phyloP scores from a whole-genome alignment of 441 rosid genomes.

The Francoa sonchifolia region DNA sequence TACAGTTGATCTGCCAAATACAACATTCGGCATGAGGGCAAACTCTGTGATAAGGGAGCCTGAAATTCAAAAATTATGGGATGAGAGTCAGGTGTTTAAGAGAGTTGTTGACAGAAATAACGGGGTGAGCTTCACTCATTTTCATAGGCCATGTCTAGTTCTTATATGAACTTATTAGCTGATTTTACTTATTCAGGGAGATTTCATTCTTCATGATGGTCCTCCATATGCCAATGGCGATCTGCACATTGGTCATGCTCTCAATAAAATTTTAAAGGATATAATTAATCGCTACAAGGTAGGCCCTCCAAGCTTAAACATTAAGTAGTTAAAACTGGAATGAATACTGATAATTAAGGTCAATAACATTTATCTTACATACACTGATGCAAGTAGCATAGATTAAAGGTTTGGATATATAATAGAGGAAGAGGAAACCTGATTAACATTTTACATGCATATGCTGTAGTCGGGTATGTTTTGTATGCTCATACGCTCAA shows the following conservation, averaged over 20 bases:
- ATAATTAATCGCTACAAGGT: constrained; percentile 94
- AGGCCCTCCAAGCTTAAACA: constrained; percentile 10
- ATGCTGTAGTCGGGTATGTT: no score
- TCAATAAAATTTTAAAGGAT: constrained; percentile 92
- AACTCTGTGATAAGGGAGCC: constrained; percentile 84
- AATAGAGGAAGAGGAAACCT: no score
- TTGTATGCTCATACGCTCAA: no score
- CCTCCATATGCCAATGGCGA: constrained; percentile 98
- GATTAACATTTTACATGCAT: no score
- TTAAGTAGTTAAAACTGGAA: no score
- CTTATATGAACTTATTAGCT: constrained; percentile 19
- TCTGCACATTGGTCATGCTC: constrained; percentile 91
- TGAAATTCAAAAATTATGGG: constrained; percentile 87
- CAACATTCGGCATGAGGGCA: constrained; percentile 85
- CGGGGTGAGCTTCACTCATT: constrained; percentile 46
- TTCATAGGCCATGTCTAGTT: constrained; percentile 6
- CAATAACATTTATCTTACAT: no score
- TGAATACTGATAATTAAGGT: no score
- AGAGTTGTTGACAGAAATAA: constrained; percentile 58
- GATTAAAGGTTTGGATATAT: no score
- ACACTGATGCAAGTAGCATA: no score
- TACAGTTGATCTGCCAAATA: constrained; percentile 82
- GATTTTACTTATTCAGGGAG: constrained; percentile 39
- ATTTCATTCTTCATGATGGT: constrained; percentile 89
- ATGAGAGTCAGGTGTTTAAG: constrained; percentile 70